These are phyloP conservation scores for Eleusine coracana DNA, from an alignment of 176 grass and related monocot genomes.

Conservation along the genomic window DNA sequence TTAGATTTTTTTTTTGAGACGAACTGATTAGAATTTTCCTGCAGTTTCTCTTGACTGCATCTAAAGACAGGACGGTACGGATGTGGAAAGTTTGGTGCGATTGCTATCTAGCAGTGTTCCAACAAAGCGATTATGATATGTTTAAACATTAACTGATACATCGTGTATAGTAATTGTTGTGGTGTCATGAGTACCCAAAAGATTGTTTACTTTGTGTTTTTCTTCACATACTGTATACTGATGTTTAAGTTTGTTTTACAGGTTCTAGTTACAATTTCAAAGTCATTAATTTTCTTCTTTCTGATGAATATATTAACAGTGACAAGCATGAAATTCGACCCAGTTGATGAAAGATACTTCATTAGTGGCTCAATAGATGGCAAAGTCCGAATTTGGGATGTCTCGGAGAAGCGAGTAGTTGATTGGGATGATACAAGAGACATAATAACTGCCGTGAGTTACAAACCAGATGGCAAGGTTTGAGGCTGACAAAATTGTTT, in stretches of 20 bases:
- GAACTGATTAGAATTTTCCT: conserved; percentile 10
- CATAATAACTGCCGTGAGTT: conserved; percentile 68
- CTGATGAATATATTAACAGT: conserved; percentile 46
- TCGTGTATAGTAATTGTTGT: neutral
- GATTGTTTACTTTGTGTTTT: neutral
- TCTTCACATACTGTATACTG: neutral
- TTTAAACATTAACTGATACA: neutral
- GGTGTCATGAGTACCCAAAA: neutral
- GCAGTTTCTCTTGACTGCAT: conserved; percentile 80
- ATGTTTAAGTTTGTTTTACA: neutral
- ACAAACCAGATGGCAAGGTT: conserved; percentile 78
- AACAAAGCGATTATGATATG: conserved; percentile 72
- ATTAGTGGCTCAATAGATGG: conserved; percentile 81
- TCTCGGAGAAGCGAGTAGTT: conserved; percentile 67
- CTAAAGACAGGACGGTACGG: conserved; percentile 75
- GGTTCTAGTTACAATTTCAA: neutral
- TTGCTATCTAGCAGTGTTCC: conserved; percentile 64
- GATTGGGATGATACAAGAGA: conserved; percentile 65
- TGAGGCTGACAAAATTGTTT: neutral
- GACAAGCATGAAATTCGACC: conserved; percentile 73
- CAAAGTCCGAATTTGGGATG: conserved; percentile 76
- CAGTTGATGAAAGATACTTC: conserved; percentile 62
- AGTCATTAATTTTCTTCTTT: neutral
- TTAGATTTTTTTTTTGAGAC: too few relatives aligned
- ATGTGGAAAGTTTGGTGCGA: conserved; percentile 82